phyloP scores from a whole-genome alignment of 441 rosid genomes.

The Sinapis alba region DNA sequence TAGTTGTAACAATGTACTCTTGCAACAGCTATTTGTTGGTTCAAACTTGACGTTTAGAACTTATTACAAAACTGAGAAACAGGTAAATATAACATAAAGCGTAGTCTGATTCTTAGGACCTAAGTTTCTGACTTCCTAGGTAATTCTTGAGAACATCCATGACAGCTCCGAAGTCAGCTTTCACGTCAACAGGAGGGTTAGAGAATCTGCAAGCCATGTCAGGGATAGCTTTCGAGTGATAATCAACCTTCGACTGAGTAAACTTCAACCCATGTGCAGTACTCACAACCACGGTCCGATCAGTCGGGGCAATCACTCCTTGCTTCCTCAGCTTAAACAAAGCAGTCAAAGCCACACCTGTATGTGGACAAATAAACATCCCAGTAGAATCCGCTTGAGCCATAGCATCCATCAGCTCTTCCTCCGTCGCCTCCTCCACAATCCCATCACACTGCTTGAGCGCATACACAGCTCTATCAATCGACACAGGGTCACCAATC shows the following conservation, averaged over 20 bases:
- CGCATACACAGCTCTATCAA: slow-evolving; percentile 48
- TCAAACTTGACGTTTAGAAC: slow-evolving; percentile 10
- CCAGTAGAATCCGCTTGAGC: slow-evolving; percentile 75
- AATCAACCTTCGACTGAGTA: slow-evolving; percentile 66
- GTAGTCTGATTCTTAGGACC: slow-evolving; percentile 34
- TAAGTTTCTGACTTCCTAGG: slow-evolving; percentile 46
- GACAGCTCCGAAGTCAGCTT: slow-evolving; percentile 66
- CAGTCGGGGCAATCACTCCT: slow-evolving; percentile 57
- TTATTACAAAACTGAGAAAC: slow-evolving; percentile 31
- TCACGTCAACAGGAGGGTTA: slow-evolving; percentile 59
- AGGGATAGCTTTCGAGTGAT: slow-evolving; percentile 60
- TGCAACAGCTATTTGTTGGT: slow-evolving; percentile 11
- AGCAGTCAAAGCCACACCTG: slow-evolving; percentile 66
- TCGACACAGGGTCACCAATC: slow-evolving; percentile 62
- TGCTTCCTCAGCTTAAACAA: slow-evolving; percentile 59
- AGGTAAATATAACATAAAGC: not conserved
- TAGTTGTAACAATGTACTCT: not conserved
- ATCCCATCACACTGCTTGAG: slow-evolving; percentile 57
- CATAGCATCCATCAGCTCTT: slow-evolving; percentile 77
- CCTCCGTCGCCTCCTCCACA: slow-evolving; percentile 77
- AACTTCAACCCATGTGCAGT: slow-evolving; percentile 80
- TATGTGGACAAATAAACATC: slow-evolving; percentile 77
- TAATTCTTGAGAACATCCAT: slow-evolving; percentile 64
- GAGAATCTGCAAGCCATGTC: slow-evolving; percentile 67
- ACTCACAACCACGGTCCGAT: slow-evolving; percentile 65